Percentiles rank a stretch among this genome's conserved stretches.
Conservation (phyloP, 352 stramenopile genomes). For the Aphanomyces cochlioides region DNA sequence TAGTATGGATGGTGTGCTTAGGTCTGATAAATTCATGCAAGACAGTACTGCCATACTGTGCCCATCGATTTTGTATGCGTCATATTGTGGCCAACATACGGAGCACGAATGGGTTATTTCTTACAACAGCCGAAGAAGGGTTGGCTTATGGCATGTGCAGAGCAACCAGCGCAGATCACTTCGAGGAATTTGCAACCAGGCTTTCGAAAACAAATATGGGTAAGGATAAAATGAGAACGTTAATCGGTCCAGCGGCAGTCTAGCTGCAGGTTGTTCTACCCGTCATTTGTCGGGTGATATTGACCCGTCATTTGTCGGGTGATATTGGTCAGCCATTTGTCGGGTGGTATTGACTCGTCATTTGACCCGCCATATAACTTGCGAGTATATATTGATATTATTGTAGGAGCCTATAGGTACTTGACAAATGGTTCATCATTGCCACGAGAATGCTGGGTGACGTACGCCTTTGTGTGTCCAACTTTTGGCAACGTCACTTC, state of each 20-base stretch:
- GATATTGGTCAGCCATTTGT: too few relatives aligned
- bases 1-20: not conserved
- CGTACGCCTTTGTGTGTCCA: not conserved
- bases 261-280: too few relatives aligned
- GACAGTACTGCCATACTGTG: not conserved
- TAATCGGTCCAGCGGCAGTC: too few relatives aligned
- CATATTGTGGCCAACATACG: not conserved
- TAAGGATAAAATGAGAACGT: too few relatives aligned
- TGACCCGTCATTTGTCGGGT: too few relatives aligned
- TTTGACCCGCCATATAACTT: too few relatives aligned
- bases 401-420: not conserved
- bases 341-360: too few relatives aligned
- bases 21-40: constrained; percentile 6
- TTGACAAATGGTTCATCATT: constrained; percentile 1
- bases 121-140: not conserved
- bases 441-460: not conserved
- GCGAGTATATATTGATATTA: too few relatives aligned
- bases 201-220: too few relatives aligned
- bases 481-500: not conserved
- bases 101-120: not conserved
- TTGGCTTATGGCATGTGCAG: not conserved
- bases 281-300: too few relatives aligned
- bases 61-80: constrained; percentile 7
- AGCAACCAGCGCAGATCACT: not conserved
- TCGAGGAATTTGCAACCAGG: not conserved